These are phyloP conservation scores for Maudiozyma saulgeensis DNA, from an alignment of 805 yeast genomes.

Conservation along the genomic window DNA sequence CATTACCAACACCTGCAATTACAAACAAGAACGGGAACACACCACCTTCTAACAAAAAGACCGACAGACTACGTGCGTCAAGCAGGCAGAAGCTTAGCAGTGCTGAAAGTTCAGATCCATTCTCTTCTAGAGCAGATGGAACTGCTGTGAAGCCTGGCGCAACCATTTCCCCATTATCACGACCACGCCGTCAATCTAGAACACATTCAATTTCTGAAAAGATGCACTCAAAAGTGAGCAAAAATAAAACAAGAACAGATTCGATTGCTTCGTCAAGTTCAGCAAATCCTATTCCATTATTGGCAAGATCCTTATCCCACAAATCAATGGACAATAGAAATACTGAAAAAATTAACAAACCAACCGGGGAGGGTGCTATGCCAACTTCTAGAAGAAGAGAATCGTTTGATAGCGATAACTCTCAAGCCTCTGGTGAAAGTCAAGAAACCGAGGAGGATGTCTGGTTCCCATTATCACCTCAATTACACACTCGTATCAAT, in stretches of 20 bases:
- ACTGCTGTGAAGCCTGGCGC: not conserved
- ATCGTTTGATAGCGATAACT: conserved; percentile 52
- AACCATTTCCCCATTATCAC: not conserved
- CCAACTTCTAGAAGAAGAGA: conserved; percentile 10
- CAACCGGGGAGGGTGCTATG: not conserved
- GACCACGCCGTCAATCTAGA: not conserved
- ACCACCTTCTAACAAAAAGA: not conserved
- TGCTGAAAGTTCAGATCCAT: not conserved
- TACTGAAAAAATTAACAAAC: not conserved
- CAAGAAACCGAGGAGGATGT: conserved; percentile 97
- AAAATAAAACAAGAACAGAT: not conserved
- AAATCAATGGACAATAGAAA: conserved; percentile 1
- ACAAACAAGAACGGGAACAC: not conserved
- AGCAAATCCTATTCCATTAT: not conserved
- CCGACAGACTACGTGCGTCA: not conserved
- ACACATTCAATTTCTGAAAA: conserved; percentile 1
- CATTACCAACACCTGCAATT: not conserved
- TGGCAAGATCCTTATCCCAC: conserved; percentile 1
- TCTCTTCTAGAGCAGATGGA: not conserved
- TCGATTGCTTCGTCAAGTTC: conserved; percentile 1
- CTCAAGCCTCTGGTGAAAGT: conserved; percentile 66
- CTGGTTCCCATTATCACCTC: conserved; percentile 81
- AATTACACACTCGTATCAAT: conserved; percentile 46
- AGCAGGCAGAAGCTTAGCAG: not conserved
- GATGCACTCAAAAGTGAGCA: not conserved